Conservation (phyloP, 73 alveolate genomes). For the Uronychia setigera region DNA sequence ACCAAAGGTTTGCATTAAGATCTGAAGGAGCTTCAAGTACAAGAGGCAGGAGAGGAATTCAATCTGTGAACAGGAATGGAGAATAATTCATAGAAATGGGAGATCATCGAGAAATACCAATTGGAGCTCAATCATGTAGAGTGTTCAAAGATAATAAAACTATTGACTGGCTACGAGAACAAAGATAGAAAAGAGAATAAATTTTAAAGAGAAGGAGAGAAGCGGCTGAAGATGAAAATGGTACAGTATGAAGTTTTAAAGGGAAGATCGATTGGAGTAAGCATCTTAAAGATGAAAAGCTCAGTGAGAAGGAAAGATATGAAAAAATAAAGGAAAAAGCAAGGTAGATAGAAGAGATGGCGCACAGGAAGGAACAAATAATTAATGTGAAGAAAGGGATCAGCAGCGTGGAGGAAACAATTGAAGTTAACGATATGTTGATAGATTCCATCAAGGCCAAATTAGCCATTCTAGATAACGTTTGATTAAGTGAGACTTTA, state of each 20-base stretch:
- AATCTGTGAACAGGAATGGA: too few relatives aligned
- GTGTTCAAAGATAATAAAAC: background rate
- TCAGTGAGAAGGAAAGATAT: slow-evolving; percentile 24
- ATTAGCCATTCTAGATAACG: slow-evolving; percentile 48
- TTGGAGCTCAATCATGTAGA: background rate
- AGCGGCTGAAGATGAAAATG: background rate
- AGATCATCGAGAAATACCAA: background rate
- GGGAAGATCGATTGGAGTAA: slow-evolving; percentile 26
- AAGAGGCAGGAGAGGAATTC: too few relatives aligned
- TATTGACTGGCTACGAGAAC: slow-evolving; percentile 21
- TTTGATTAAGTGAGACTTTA: slow-evolving; percentile 17
- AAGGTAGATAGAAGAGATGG: slow-evolving; percentile 36
- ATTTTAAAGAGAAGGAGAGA: background rate
- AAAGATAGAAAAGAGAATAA: slow-evolving; percentile 24
- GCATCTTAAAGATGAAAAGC: slow-evolving; percentile 7
- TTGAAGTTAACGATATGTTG: slow-evolving; percentile 64
- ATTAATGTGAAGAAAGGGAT: slow-evolving; percentile 32
- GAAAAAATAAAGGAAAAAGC: slow-evolving; percentile 45
- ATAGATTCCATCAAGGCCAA: slow-evolving; percentile 63
- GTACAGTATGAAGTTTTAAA: background rate
- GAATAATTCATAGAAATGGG: too few relatives aligned
- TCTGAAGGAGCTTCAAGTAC: background rate
- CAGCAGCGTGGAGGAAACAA: slow-evolving; percentile 62
- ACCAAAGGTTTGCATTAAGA: background rate
- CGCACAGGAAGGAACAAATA: slow-evolving; percentile 34